A percentile compares a stretch with the other conserved stretches of the same genome.
Conservation (phyloP, 1,284 basidiomycete genomes). For the Melampsora larici-populina region DNA sequence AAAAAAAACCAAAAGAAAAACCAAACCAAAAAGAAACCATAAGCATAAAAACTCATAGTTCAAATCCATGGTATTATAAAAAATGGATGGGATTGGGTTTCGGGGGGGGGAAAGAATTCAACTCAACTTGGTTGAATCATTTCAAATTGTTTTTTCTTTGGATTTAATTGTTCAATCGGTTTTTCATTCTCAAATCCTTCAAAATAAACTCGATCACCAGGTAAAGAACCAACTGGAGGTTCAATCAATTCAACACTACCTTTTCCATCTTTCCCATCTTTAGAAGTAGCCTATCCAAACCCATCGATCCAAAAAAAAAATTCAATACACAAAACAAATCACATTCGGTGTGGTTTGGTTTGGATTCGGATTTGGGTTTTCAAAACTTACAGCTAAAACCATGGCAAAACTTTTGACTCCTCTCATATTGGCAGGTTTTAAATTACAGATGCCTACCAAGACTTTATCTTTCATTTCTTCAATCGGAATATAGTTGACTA, state of each 20-base stretch:
- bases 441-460: conserved; percentile 84
- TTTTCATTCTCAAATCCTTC: conserved; percentile 62
- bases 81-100: no score
- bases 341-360: no score
- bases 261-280: conserved; percentile 67
- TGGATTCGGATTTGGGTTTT: no score
- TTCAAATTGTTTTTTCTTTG: conserved; percentile 97
- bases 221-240: conserved; percentile 77
- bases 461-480: conserved; percentile 83
- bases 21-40: background rate
- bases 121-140: conserved; percentile 75
- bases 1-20: background rate
- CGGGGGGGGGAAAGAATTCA: no score
- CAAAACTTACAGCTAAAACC: conserved; percentile 83
- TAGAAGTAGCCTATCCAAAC: conserved; percentile 69
- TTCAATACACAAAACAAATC: no score
- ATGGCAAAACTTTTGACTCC: conserved; percentile 94
- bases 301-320: background rate
- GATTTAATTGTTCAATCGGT: conserved; percentile 79
- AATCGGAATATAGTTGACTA: conserved; percentile 90
- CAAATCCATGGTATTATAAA: no score
- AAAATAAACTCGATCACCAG: conserved; percentile 88
- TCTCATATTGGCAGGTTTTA: conserved; percentile 92
- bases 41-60: background rate
- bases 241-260: conserved; percentile 81